phyloP scores from a whole-genome alignment of 768 basidiomycete genomes.

The Termitomyces sp. region DNA sequence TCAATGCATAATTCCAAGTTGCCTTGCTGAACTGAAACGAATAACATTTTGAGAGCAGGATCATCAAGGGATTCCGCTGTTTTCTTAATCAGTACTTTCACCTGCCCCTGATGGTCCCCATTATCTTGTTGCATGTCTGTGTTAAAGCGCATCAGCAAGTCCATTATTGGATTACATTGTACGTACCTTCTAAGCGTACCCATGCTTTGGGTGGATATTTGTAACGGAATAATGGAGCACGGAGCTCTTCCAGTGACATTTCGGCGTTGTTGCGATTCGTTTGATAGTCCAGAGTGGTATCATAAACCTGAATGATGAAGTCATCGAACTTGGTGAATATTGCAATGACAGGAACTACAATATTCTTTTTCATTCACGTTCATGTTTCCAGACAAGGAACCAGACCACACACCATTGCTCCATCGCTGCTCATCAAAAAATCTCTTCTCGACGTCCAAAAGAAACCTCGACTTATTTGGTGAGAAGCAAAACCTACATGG shows the following conservation, averaged over 20 bases:
- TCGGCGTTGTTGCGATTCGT: neutral
- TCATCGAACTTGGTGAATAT: constrained; percentile 1
- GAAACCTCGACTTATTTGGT: neutral
- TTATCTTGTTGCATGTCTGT: neutral
- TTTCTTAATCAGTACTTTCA: neutral
- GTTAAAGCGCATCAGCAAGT: neutral
- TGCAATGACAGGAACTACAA: neutral
- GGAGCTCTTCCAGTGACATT: neutral
- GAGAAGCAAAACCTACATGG: neutral
- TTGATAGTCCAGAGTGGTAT: neutral
- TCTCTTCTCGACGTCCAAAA: neutral
- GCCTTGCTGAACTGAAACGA: neutral
- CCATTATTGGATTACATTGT: neutral
- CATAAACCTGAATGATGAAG: neutral
- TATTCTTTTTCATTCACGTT: neutral
- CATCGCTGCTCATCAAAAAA: neutral
- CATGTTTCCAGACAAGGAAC: neutral
- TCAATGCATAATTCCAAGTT: neutral
- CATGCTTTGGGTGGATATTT: neutral
- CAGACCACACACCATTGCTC: neutral
- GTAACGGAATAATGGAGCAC: neutral
- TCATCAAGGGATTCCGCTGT: neutral
- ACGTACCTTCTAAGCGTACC: neutral
- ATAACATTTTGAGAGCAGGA: neutral
- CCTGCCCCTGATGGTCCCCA: neutral